Conservation (phyloP, 2,329 filamentous ascomycete species). For the Sarocladium brachiariae region DNA sequence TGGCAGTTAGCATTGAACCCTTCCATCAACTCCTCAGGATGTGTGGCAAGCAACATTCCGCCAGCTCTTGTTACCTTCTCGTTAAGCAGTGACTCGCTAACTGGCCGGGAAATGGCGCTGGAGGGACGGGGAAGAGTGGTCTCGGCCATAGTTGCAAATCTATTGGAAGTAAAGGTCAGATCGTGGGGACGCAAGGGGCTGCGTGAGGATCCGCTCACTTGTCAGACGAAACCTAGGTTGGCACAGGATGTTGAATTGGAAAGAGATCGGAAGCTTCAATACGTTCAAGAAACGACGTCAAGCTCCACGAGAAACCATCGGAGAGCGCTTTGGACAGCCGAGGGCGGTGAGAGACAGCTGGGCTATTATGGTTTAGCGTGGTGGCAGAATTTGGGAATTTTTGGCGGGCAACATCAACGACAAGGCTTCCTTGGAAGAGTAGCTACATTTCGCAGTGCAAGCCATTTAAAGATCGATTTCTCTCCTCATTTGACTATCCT, state of each 20-base stretch:
- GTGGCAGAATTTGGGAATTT: slow-evolving; percentile 42
- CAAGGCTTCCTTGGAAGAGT: too few species aligned
- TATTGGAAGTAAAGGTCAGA: neutral
- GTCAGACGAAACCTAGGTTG: slow-evolving; percentile 14
- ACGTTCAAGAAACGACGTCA: slow-evolving; percentile 7
- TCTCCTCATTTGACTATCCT: neutral
- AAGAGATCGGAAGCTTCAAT: neutral
- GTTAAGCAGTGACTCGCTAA: slow-evolving; percentile 96
- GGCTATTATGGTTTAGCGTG: slow-evolving; percentile 18
- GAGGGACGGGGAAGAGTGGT: slow-evolving; percentile 42
- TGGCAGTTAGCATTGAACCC: slow-evolving; percentile 18
- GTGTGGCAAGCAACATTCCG: neutral
- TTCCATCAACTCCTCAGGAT: neutral
- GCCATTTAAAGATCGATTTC: neutral
- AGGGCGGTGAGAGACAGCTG: slow-evolving; percentile 36
- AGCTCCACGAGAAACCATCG: slow-evolving; percentile 29
- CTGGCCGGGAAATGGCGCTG: slow-evolving; percentile 67
- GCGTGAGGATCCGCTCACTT: neutral
- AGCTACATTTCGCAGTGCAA: too few species aligned
- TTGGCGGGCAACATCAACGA: slow-evolving; percentile 21
- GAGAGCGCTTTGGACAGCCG: slow-evolving; percentile 21
- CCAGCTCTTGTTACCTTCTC: slow-evolving; percentile 70
- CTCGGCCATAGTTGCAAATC: slow-evolving; percentile 43
- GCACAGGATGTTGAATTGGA: slow-evolving; percentile 9
- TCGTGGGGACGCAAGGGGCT: too few species aligned